Base-by-base conservation (phyloP, 1,284 basidiomycete species). In the Cronartium quercuum region DNA sequence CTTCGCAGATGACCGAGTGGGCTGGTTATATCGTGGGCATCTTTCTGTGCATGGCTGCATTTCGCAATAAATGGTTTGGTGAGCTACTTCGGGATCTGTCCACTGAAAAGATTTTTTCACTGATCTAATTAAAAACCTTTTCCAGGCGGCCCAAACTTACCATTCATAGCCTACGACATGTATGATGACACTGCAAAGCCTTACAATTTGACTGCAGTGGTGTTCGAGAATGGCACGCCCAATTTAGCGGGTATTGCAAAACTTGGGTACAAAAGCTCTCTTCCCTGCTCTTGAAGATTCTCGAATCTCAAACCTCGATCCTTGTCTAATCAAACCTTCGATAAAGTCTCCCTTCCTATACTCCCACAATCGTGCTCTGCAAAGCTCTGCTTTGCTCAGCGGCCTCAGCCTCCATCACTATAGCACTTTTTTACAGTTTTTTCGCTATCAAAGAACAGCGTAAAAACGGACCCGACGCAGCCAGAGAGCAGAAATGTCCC, bases 21-120 rank as follows among this genome's bases (percentile, higher is more conserved):
- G 37, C 44, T 21, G 47, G 61, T 38, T 35, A 64, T 12, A 47
- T 40, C 18, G 41, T 51, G 34, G 69, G 61, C n/a, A 57, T 71
- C 15, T 71, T 71, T 51, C 64, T 71, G 37, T 58, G 65, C 40
- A 55, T 47, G 18, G 70, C 63, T 35, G 70, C 70, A n/a, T 74
- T 60, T 64, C 44, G 70, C n/a, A 66, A 58, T 38, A 65, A 74
- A 51, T 74, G 70, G 70, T 74, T 74, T 61, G 63, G 70, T 74
- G 15, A 66, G 70, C 47, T 21, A n/a, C n/a, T n/a, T n/a, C n/a
- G n/a, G n/a, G n/a, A n/a, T n/a, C n/a, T n/a, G 60, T 5, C 57
- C 35, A 38, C 38, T 51, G n/a, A n/a, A n/a, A n/a, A n/a, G n/a
- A n/a, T n/a, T n/a, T n/a, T 34, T 10, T 1, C 18, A 42, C 41